Conservation (phyloP, 176 grass and related monocot genomes). For the Aechmea fasciata region DNA sequence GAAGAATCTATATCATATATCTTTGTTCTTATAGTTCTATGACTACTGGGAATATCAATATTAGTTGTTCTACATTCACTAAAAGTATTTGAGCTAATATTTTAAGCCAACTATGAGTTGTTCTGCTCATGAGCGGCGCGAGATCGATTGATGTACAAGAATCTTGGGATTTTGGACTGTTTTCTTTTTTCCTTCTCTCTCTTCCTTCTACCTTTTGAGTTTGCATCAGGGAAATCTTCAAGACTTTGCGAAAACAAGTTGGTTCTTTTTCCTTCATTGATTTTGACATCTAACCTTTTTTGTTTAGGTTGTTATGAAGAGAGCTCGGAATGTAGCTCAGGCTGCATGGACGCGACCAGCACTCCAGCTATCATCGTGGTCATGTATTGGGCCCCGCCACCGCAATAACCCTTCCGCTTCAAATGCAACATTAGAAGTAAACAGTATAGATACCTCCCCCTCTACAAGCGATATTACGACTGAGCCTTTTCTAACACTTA, state of each 20-base stretch:
- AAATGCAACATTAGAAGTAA: conserved; percentile 33
- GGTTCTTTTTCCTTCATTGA: not conserved
- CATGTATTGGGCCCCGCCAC: conserved; percentile 72
- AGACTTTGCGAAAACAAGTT: not conserved
- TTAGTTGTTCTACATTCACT: no score
- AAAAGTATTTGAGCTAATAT: no score
- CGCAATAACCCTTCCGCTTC: conserved; percentile 50
- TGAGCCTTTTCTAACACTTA: conserved; percentile 34
- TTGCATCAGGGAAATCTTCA: not conserved
- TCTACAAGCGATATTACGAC: conserved; percentile 9
- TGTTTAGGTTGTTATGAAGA: conserved; percentile 79
- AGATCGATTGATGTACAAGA: no score
- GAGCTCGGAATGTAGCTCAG: conserved; percentile 73
- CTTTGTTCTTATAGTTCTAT: no score
- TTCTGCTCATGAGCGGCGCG: no score
- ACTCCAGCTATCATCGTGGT: conserved; percentile 78
- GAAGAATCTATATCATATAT: no score
- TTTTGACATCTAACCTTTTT: conserved; percentile 15
- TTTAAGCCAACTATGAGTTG: no score
- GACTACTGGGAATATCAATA: no score
- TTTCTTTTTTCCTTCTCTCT: no score
- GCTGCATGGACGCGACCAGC: conserved; percentile 70
- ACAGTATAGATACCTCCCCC: conserved; percentile 15
- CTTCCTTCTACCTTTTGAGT: no score
- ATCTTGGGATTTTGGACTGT: no score